Conservation (phyloP, 306 rosid genomes). For the Boehmeria nivea region DNA sequence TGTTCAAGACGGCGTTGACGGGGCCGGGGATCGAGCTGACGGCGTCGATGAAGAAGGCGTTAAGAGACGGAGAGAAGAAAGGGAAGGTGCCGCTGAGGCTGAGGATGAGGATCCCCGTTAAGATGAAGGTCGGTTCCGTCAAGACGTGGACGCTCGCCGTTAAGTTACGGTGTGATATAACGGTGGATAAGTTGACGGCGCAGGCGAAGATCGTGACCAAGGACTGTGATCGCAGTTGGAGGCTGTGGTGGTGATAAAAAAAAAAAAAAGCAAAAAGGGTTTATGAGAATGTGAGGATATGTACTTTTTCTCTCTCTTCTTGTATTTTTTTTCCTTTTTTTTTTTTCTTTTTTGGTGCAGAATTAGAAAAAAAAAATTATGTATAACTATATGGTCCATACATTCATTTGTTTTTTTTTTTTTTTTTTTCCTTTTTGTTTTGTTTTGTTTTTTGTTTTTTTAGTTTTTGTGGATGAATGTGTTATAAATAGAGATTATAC, state of each 20-base stretch:
- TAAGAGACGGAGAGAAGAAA: conserved; percentile 27
- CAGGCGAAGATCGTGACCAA: conserved; percentile 41
- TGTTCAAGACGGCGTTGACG: conserved; percentile 34
- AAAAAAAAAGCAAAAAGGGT: not conserved
- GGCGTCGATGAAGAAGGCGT: conserved; percentile 15
- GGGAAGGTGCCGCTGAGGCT: conserved; percentile 45
- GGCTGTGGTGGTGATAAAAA: conserved; percentile 19
- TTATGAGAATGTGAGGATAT: not conserved
- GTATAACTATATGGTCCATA: no score
- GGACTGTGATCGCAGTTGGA: conserved; percentile 37
- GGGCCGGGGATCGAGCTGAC: conserved; percentile 38
- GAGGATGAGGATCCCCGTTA: conserved; percentile 45
- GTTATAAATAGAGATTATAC: no score
- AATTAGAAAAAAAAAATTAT: no score
- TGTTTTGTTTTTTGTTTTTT: no score
- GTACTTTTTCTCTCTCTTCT: not conserved
- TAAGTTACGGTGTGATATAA: conserved; percentile 44
- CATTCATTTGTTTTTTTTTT: no score
- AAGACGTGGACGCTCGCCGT: conserved; percentile 60
- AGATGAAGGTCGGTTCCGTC: conserved; percentile 49
- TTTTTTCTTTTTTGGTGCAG: no score
- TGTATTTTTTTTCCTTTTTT: no score
- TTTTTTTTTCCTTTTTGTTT: no score
- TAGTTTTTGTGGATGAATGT: no score
- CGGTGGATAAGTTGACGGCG: conserved; percentile 46